These are phyloP conservation scores for Pichia manshurica DNA, from an alignment of 805 yeast genomes.

Conservation along the genomic window DNA sequence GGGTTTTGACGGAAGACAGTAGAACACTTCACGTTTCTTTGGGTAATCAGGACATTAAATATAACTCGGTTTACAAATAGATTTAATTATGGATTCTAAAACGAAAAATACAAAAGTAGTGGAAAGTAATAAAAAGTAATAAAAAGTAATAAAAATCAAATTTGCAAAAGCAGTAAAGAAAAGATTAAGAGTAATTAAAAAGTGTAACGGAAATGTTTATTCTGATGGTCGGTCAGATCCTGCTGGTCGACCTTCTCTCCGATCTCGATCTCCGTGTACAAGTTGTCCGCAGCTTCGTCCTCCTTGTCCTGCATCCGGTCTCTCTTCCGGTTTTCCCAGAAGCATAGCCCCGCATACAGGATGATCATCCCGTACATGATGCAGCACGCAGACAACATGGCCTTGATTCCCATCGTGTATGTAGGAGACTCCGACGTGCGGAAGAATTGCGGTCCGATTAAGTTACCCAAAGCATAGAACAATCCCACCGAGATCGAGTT, in stretches of 20 bases:
- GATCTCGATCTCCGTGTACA: constrained; percentile 4
- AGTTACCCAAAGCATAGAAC: constrained; percentile 52
- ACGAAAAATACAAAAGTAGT: too few relatives aligned
- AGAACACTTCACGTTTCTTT: too few relatives aligned
- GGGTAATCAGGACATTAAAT: too few relatives aligned
- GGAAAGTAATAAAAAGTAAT: neutral
- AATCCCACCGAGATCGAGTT: constrained; percentile 25
- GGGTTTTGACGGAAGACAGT: too few relatives aligned
- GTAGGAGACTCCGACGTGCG: constrained; percentile 45
- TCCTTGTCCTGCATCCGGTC: constrained; percentile 20
- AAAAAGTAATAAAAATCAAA: neutral
- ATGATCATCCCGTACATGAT: constrained; percentile 19
- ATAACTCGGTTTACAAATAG: too few relatives aligned
- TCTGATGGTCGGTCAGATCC: constrained; percentile 57
- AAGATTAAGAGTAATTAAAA: too few relatives aligned
- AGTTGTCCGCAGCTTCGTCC: neutral
- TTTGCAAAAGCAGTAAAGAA: too few relatives aligned
- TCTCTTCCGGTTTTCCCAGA: constrained; percentile 43
- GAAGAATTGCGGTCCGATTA: constrained; percentile 63
- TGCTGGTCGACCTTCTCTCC: constrained; percentile 8
- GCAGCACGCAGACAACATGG: constrained; percentile 27
- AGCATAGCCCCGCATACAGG: constrained; percentile 18
- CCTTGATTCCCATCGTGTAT: constrained; percentile 53
- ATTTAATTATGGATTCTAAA: too few relatives aligned
- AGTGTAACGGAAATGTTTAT: constrained; percentile 49